These are phyloP conservation scores for Castanopsis chinensis DNA, from an alignment of 306 rosid genomes.

Conservation along the genomic window DNA sequence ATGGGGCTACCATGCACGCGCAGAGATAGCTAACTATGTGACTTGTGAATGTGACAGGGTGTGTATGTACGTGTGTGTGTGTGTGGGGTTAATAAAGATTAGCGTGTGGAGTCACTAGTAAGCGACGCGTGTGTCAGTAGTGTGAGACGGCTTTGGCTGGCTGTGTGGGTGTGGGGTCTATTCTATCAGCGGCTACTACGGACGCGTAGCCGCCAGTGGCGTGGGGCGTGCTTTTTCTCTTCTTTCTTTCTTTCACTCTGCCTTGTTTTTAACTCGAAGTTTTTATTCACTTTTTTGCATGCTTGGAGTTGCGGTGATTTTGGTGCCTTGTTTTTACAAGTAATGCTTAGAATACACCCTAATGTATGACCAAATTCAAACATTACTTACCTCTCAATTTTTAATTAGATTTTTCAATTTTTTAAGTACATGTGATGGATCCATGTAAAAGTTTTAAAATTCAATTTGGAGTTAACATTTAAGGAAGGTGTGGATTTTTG, in stretches of 20 bases:
- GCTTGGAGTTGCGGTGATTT: background rate
- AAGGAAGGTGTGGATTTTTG: no score
- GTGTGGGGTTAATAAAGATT: background rate
- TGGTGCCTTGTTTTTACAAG: background rate
- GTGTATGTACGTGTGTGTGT: no score
- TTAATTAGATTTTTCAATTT: no score
- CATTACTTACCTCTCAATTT: no score
- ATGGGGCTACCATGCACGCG: conserved; percentile 46
- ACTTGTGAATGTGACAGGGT: background rate
- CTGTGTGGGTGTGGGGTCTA: conserved; percentile 8
- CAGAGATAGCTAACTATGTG: background rate
- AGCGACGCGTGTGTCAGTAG: conserved; percentile 10
- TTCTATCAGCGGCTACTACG: conserved; percentile 21
- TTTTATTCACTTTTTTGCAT: background rate
- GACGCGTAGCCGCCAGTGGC: conserved; percentile 40
- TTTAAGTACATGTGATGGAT: no score
- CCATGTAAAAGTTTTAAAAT: no score
- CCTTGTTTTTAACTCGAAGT: background rate
- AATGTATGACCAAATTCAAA: no score
- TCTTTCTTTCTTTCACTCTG: conserved; percentile 20
- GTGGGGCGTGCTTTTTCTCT: conserved; percentile 23
- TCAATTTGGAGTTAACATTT: no score
- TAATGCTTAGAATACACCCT: no score
- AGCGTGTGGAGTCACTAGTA: background rate
- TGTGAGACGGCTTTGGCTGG: background rate